Evolutionary conservation across 129 eudicot species (phyloP).

Genomic region (Calendula officinalis): DNA sequence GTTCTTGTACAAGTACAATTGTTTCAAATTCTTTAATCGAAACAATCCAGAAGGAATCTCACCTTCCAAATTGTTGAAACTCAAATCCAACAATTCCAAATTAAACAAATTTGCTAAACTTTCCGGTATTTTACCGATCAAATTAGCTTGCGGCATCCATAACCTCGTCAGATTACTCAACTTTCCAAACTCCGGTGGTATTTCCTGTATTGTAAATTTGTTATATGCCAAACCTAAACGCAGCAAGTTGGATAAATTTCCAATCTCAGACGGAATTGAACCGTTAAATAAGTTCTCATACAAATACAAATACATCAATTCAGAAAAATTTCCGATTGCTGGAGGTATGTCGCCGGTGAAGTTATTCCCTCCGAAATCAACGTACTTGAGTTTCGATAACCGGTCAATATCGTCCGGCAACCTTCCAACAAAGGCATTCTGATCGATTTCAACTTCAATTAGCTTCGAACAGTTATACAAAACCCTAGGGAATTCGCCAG

Average conservation of each 20-base stretch:
- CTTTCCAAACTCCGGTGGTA: slow-evolving; percentile 72
- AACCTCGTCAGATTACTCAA: slow-evolving; percentile 41
- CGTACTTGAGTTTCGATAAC: slow-evolving; percentile 34
- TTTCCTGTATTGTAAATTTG: slow-evolving; percentile 37
- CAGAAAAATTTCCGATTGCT: slow-evolving; percentile 48
- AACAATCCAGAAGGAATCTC: slow-evolving; percentile 68
- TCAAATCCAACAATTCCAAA: slow-evolving; percentile 58
- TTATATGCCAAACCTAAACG: slow-evolving; percentile 52
- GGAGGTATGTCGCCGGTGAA: slow-evolving; percentile 86
- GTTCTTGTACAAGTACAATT: slow-evolving; percentile 48
- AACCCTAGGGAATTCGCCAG: slow-evolving; percentile 59
- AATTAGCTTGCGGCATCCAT: slow-evolving; percentile 48
- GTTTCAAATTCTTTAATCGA: slow-evolving; percentile 50
- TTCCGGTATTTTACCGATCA: slow-evolving; percentile 60
- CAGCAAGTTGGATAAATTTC: slow-evolving; percentile 47
- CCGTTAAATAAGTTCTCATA: slow-evolving; percentile 67
- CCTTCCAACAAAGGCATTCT: slow-evolving; percentile 51
- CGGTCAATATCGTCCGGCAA: slow-evolving; percentile 59
- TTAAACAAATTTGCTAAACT: slow-evolving; percentile 42
- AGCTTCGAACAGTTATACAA: slow-evolving; percentile 58
- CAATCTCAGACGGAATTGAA: slow-evolving; percentile 60
- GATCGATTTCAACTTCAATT: slow-evolving; percentile 42
- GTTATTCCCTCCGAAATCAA: slow-evolving; percentile 63
- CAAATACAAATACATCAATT: slow-evolving; percentile 35
- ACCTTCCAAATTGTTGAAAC: slow-evolving; percentile 50